phyloP scores from a whole-genome alignment of 495 filamentous ascomycete genomes.

The Penicillium verhagenii region DNA sequence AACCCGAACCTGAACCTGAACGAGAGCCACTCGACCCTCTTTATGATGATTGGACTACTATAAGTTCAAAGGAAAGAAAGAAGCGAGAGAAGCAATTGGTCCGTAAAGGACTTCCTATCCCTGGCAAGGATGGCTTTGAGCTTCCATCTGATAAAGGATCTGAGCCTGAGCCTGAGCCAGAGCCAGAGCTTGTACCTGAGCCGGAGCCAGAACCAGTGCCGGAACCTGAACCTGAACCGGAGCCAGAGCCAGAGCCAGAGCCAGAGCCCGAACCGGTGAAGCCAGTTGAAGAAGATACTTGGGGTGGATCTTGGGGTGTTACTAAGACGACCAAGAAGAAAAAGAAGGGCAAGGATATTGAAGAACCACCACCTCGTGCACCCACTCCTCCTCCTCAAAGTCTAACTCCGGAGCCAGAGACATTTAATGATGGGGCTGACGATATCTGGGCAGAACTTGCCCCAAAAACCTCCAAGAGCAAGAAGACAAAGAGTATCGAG shows the following conservation, averaged over 20 bases:
- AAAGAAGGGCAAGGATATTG: constrained; percentile 39
- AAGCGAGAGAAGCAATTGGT: constrained; percentile 36
- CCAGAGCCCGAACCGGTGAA: constrained; percentile 28
- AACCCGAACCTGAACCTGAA: constrained; percentile 26
- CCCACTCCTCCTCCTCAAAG: constrained; percentile 52
- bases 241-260: constrained; percentile 37
- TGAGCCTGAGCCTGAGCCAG: constrained; percentile 9
- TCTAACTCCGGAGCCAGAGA: constrained; percentile 43
- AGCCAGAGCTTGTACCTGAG: constrained; percentile 2
- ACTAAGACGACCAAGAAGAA: constrained; percentile 50
- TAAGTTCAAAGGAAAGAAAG: constrained; percentile 42
- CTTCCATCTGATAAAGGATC: constrained; percentile 22
- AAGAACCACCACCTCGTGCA: constrained; percentile 46
- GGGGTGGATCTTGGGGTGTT: constrained; percentile 36
- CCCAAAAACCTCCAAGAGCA: constrained; percentile 30
- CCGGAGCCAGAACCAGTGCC: constrained; percentile 24
- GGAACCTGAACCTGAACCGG: constrained; percentile 22
- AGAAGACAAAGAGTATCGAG: constrained; percentile 25
- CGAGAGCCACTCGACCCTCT: constrained; percentile 34
- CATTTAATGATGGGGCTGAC: constrained; percentile 17
- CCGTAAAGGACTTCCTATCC: constrained; percentile 23
- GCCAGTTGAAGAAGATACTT: constrained; percentile 27
- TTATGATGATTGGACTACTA: constrained; percentile 34
- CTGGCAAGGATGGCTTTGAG: constrained; percentile 30
- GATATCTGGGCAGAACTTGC: constrained; percentile 41